Evolutionary conservation across 202 grass and related monocot genomes (phyloP).

Genomic region (Panicum virgatum): DNA sequence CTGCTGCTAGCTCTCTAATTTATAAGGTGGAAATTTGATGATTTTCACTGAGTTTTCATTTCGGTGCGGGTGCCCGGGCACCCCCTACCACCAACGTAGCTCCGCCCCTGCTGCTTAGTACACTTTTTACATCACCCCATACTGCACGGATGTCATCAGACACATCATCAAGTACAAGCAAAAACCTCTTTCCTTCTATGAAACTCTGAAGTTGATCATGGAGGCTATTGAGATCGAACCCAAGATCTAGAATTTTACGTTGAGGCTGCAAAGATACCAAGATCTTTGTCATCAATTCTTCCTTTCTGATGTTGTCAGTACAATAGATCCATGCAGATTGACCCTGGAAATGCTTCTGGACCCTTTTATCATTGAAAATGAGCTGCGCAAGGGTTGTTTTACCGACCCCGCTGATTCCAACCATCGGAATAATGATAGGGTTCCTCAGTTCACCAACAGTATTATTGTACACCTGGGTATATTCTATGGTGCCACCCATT

Average conservation of each 20-base stretch:
- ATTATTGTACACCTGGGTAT: background rate
- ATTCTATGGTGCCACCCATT: conserved; percentile 4
- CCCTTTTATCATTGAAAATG: conserved; percentile 2
- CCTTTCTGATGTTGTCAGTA: conserved; percentile 2
- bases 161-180: conserved; percentile 56
- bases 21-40: no score
- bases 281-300: conserved; percentile 15
- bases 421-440: conserved; percentile 26
- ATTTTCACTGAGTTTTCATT: no score
- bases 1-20: no score
- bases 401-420: conserved; percentile 36
- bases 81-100: no score
- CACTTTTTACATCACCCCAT: conserved; percentile 4
- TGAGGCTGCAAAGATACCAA: background rate
- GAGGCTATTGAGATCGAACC: background rate
- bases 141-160: background rate
- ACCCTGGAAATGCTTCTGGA: conserved; percentile 15
- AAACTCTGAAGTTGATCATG: background rate
- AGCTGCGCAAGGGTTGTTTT: conserved; percentile 32
- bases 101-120: background rate
- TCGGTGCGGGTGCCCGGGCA: no score
- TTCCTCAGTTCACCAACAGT: background rate
- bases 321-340: conserved; percentile 29
- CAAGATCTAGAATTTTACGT: background rate
- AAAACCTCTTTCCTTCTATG: conserved; percentile 22